Evolutionary conservation across 2,329 filamentous ascomycete species (phyloP).

Genomic region (Phialophora tarda): DNA sequence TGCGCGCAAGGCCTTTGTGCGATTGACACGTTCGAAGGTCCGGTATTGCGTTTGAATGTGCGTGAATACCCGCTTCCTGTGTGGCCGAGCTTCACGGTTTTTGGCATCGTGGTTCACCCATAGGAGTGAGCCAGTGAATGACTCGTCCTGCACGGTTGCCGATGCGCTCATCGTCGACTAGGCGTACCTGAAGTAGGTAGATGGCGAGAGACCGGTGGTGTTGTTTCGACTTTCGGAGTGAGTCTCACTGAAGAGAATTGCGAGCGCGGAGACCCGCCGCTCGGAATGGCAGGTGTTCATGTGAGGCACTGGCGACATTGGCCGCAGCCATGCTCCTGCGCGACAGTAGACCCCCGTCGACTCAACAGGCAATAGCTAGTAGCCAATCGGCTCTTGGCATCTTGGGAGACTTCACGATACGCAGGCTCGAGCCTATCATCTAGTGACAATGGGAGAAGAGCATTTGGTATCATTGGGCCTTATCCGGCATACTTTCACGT

Average conservation of each 20-base stretch:
- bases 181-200: background rate
- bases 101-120: constrained; percentile 16
- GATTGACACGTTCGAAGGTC: background rate
- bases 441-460: background rate
- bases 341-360: too few relatives aligned
- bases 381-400: background rate
- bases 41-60: constrained; percentile 16
- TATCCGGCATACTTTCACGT: background rate
- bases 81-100: constrained; percentile 7
- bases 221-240: background rate
- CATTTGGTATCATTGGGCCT: background rate
- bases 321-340: background rate
- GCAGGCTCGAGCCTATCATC: background rate
- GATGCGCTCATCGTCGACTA: background rate
- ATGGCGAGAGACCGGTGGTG: background rate
- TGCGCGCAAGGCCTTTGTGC: constrained; percentile 2
- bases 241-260: background rate
- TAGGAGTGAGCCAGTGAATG: background rate
- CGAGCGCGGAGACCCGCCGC: background rate
- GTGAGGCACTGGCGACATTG: background rate
- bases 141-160: background rate
- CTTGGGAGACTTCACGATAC: background rate
- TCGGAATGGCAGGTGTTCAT: background rate
- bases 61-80: constrained; percentile 14
- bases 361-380: too few relatives aligned